Conservation (phyloP, 805 yeast species). For the Nakazawaea ambrosiae region DNA sequence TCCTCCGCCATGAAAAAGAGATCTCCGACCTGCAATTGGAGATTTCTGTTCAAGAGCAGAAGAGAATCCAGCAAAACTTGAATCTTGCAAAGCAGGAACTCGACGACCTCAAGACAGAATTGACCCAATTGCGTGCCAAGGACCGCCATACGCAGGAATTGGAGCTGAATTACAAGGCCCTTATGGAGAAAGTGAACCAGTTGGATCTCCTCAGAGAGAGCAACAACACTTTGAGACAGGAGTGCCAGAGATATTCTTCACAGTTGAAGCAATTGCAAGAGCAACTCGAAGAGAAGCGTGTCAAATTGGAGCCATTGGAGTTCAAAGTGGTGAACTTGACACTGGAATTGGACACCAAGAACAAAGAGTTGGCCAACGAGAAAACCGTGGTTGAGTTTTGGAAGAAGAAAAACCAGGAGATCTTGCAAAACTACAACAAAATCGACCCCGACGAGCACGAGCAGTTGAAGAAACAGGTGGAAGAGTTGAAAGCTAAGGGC, state of each 20-base stretch:
- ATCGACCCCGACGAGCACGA: conserved; percentile 40
- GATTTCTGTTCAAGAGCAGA: conserved; percentile 44
- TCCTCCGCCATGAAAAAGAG: conserved; percentile 71
- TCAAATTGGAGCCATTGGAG: conserved; percentile 39
- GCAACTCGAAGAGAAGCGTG: conserved; percentile 24
- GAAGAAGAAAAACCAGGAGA: conserved; percentile 44
- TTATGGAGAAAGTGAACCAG: conserved; percentile 51
- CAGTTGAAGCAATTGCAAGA: conserved; percentile 32
- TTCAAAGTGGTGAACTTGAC: conserved; percentile 27
- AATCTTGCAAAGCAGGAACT: conserved; percentile 42
- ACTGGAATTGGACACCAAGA: conserved; percentile 39
- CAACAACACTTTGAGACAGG: conserved; percentile 55
- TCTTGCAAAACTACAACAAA: conserved; percentile 36
- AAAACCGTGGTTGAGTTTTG: conserved; percentile 53
- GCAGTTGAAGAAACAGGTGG: conserved; percentile 25
- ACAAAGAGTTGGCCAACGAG: conserved; percentile 37
- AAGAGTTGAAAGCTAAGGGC: conserved; percentile 15
- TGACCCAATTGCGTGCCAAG: conserved; percentile 22
- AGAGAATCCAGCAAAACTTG: conserved; percentile 43
- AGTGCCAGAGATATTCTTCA: conserved; percentile 26
- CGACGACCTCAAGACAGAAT: conserved; percentile 42
- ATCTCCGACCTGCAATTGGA: conserved; percentile 54
- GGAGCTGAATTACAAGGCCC: conserved; percentile 35
- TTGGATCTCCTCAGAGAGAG: conserved; percentile 62
- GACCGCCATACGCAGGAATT: conserved; percentile 21